Conservation (phyloP, 257 asterid species). For the Solanum virginianum region DNA sequence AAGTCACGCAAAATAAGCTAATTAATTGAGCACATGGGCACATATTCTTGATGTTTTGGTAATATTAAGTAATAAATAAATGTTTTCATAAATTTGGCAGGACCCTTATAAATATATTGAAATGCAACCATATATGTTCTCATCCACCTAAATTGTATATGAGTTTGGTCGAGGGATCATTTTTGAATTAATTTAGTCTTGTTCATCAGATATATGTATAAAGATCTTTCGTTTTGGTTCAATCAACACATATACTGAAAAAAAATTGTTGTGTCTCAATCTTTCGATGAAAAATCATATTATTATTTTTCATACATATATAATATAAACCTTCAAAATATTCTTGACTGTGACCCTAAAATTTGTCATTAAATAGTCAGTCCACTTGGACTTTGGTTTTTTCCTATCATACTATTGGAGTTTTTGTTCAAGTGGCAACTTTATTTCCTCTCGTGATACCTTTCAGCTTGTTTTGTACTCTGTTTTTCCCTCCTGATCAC, state of each 20-base stretch:
- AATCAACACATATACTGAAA: no score
- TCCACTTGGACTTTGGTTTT: background rate
- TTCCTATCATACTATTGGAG: background rate
- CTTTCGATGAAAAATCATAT: no score
- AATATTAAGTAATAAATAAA: background rate
- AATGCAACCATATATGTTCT: background rate
- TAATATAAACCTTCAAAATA: background rate
- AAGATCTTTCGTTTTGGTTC: no score
- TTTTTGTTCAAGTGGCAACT: background rate
- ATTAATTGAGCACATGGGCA: background rate
- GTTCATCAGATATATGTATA: background rate
- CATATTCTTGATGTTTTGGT: background rate
- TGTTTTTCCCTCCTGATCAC: background rate
- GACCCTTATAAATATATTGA: background rate
- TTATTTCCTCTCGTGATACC: background rate
- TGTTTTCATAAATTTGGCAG: background rate
- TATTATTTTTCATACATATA: no score
- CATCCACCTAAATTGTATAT: background rate
- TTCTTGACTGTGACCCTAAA: background rate
- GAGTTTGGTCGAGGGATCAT: background rate
- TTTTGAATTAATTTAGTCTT: background rate
- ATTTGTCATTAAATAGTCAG: background rate
- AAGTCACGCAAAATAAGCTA: background rate
- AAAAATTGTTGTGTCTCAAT: no score
- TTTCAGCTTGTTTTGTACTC: background rate